Base-by-base conservation (phyloP, 2,329 filamentous ascomycete species). In the Colletotrichum tabaci region DNA sequence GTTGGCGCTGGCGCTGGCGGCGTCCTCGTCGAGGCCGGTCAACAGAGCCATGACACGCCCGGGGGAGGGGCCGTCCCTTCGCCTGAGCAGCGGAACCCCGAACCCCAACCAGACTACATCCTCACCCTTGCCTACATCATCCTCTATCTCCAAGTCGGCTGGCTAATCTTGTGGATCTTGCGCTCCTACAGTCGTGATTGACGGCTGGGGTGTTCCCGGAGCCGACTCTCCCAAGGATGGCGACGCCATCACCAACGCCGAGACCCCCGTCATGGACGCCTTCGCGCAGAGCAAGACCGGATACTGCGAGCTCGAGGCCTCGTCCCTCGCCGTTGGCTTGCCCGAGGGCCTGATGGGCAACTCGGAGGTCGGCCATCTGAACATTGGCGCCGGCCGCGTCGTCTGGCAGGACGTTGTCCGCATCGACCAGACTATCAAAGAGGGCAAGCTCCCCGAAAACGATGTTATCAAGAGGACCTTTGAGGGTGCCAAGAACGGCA, bases 261-360 rank as follows among this genome's bases (percentile, higher is more conserved):
- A 98, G 76, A 98, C 96, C 69, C 96, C 96, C 57, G 90, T 93
- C 82, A 99, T 99, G 96, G 96, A 98, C 83, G 91, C 90, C 73
- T 95, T 99, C 82, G 93, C 92, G 80, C 91, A 93, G 83, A 93
- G 92, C 75, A 86, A 92, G 42, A 92, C 96, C 78, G 95, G 95
- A 73, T 99, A 92, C 86, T 94, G 94, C 75, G 92, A 97, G 85
- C 92, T 99, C 74, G 96, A 99, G 78, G 96, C 96, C 70, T 98
- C 96, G 2, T 98, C 96, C 53, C 90, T 98, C 72, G 96, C 96
- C 56, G 96, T 99, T 75, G 96, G 96, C 76, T 90, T 99, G 64
- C 96, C 96, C 23, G 95, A 99, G 82, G 96, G 96, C 71, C 88
- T 99, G 76, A 99, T 99, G 96, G 96, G 96, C 76, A 99, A 99